Conservation (phyloP, 257 asterid genomes). For the Osmanthus fragrans region DNA sequence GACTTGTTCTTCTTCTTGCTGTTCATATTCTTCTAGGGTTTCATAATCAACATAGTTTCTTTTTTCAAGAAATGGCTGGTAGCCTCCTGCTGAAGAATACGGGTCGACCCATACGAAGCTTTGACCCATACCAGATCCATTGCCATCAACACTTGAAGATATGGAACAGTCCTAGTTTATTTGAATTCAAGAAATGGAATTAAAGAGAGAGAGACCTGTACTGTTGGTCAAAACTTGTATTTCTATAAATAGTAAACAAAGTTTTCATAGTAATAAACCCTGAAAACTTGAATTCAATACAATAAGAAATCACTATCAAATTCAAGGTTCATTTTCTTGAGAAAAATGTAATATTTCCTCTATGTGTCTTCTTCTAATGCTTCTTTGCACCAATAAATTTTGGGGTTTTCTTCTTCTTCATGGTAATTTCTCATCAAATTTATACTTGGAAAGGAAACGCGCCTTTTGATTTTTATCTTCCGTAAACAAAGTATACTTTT, state of each 20-base stretch:
- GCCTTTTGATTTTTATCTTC: not conserved
- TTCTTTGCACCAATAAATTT: not conserved
- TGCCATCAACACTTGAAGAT: constrained; percentile 40
- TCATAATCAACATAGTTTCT: constrained; percentile 35
- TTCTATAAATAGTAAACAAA: not conserved
- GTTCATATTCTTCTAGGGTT: constrained; percentile 52
- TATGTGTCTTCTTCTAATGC: not conserved
- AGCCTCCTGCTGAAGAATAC: constrained; percentile 22
- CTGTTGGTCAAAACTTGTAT: not conserved
- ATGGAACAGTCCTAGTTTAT: constrained; percentile 61
- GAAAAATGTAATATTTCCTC: not conserved
- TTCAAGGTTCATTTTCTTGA: not conserved
- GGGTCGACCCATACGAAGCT: constrained; percentile 57
- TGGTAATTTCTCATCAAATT: not conserved
- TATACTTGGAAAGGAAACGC: not conserved
- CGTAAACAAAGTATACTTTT: not conserved
- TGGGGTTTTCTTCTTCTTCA: not conserved
- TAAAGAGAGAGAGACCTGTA: not conserved
- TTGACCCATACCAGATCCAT: constrained; percentile 37
- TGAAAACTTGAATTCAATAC: not conserved
- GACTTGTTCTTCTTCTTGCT: constrained; percentile 19
- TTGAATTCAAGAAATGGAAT: constrained; percentile 7
- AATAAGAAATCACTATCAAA: not conserved
- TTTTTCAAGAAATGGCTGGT: constrained; percentile 62
- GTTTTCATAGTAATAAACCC: not conserved